Evolutionary conservation across 495 filamentous ascomycete species (phyloP), one percentile per base, ranked within the genome.

Genomic region (Hypoxylon fragiforme): DNA sequence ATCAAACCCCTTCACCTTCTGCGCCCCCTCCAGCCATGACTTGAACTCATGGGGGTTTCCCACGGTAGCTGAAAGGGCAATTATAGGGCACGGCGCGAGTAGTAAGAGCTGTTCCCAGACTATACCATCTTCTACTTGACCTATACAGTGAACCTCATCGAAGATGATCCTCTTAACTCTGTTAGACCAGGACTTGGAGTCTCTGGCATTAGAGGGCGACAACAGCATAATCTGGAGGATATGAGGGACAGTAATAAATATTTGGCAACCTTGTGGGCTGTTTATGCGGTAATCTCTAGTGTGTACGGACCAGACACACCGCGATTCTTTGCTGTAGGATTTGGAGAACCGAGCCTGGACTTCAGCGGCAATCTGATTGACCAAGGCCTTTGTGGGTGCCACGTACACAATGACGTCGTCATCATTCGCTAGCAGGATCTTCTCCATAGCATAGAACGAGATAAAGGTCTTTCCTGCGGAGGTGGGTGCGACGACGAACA

Each of bases 311-410:
- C 88, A 92, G 1, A 91, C 82, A 0, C 83, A 84, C 59, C 82
- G 82, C 1, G 81, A 86, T 7, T 71, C 65, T 9, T 74, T 14
- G 12, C 35, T 71, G 50, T 74, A 78, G 0, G 64, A 72, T 61
- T 91, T 92, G 1, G 75, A 78, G 63, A 90, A 92, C 20, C 86
- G 58, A 30, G 71, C 74, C 50, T 74, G 69, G 5, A 91, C 70
- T 66, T 91, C 88, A 5, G 88, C 88, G 0, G 86, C 88, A 54
- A 92, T 90, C 61, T 91, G 88, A 64, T 91, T 92, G 48, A 92
- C 87, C 9, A 92, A 68, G 6, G 88, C 88, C 67, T 92, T 92
- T 0, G 89, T 92, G 1, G 88, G 88, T 1, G 87, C 88, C 19
- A 92, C 82, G 62, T 91, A 92, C 4, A 92, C 85, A 3, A 91